Conservation (phyloP, 495 filamentous ascomycete genomes). For the Pseudomonodictys pantanalensis region DNA sequence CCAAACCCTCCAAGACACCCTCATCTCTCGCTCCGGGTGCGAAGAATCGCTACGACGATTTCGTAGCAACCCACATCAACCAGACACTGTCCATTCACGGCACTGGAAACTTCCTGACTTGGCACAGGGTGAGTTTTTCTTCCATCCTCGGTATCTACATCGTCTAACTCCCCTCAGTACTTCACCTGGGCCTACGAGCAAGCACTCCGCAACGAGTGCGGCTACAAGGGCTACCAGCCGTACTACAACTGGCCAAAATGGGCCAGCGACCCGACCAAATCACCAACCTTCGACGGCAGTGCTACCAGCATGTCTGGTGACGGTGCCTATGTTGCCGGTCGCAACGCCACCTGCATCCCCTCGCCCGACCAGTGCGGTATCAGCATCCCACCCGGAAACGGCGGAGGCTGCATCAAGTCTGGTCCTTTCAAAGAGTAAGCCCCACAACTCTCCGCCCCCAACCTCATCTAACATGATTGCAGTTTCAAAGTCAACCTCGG, state of each 20-base stretch:
- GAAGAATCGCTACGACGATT: slow-evolving; percentile 65
- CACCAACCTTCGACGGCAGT: slow-evolving; percentile 50
- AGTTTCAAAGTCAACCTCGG: slow-evolving; percentile 37
- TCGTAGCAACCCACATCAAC: slow-evolving; percentile 65
- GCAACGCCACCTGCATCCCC: slow-evolving; percentile 24
- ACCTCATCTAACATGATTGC: slow-evolving; percentile 1
- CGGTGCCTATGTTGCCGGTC: slow-evolving; percentile 42
- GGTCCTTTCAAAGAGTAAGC: slow-evolving; percentile 39
- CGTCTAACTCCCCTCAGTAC: no score
- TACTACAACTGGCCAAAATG: slow-evolving; percentile 56
- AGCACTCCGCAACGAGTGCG: slow-evolving; percentile 67
- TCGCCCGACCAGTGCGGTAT: slow-evolving; percentile 23
- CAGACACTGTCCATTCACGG: slow-evolving; percentile 61
- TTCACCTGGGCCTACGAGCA: slow-evolving; percentile 63
- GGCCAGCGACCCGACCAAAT: slow-evolving; percentile 39
- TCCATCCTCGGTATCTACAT: no score
- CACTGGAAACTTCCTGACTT: slow-evolving; percentile 40
- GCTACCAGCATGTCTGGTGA: slow-evolving; percentile 48
- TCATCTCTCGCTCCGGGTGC: slow-evolving; percentile 48
- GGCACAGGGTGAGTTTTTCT: slow-evolving; percentile 59
- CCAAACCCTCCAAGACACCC: slow-evolving; percentile 49
- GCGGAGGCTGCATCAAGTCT: slow-evolving; percentile 38
- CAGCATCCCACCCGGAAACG: slow-evolving; percentile 34
- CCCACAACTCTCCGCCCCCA: slow-evolving; percentile 4
- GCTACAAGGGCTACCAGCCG: slow-evolving; percentile 58